Evolutionary conservation across 306 rosid species (phyloP).

Genomic region (Vachellia pachyceras): DNA sequence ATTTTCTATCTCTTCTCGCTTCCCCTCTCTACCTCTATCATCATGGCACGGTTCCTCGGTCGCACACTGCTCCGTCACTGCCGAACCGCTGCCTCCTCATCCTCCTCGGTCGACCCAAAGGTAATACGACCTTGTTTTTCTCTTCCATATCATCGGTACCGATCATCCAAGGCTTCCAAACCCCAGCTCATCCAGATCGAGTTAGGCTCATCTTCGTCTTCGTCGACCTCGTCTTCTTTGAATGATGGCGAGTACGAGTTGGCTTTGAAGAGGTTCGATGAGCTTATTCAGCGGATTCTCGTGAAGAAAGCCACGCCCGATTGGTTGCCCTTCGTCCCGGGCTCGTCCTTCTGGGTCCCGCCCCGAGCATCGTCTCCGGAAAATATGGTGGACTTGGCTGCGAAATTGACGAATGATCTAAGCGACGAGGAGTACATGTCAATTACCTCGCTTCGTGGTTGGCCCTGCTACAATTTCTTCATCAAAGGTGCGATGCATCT

Average conservation of each 20-base stretch:
- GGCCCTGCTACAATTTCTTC: slow-evolving; percentile 55
- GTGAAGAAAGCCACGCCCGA: slow-evolving; percentile 64
- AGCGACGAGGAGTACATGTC: slow-evolving; percentile 58
- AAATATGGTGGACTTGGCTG: slow-evolving; percentile 45
- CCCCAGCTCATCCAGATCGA: slow-evolving; percentile 53
- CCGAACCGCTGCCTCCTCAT: neutral
- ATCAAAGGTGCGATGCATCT: slow-evolving; percentile 39
- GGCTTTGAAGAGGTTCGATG: slow-evolving; percentile 59
- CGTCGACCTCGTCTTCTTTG: slow-evolving; percentile 22
- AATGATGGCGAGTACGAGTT: slow-evolving; percentile 45
- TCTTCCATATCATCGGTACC: slow-evolving; percentile 23
- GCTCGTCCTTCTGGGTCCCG: slow-evolving; percentile 85
- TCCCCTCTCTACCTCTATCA: neutral
- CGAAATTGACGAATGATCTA: slow-evolving; percentile 42
- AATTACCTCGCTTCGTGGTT: slow-evolving; percentile 52
- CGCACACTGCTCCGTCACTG: slow-evolving; percentile 32
- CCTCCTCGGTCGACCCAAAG: slow-evolving; percentile 3
- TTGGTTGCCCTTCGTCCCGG: slow-evolving; percentile 79
- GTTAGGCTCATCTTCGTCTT: slow-evolving; percentile 41
- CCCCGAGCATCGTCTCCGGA: slow-evolving; percentile 45
- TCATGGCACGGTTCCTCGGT: slow-evolving; percentile 56
- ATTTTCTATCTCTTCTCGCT: neutral
- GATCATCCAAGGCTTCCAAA: slow-evolving; percentile 45
- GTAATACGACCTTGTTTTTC: neutral
- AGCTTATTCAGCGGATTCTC: slow-evolving; percentile 52